phyloP scores from a whole-genome alignment of 371 early-diverging fungal genomes.

The Mucor mucedo region DNA sequence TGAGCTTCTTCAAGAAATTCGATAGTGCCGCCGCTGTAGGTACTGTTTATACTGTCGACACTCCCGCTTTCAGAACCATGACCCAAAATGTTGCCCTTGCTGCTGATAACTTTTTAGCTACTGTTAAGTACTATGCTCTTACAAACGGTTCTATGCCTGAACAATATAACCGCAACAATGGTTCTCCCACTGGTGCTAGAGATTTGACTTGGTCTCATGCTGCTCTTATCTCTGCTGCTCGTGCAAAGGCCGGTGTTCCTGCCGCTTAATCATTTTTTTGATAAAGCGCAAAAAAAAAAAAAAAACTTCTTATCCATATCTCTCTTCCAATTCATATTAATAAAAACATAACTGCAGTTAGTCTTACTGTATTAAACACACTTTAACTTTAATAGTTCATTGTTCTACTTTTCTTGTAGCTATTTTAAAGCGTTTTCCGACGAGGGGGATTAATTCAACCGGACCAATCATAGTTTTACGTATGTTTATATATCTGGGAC shows the following conservation, averaged over 20 bases:
- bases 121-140: constrained; percentile 52
- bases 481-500: too few relatives aligned
- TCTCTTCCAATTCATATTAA: too few relatives aligned
- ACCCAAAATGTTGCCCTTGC: constrained; percentile 36
- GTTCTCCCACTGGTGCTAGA: constrained; percentile 59
- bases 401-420: too few relatives aligned
- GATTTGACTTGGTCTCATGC: constrained; percentile 80
- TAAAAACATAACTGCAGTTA: too few relatives aligned
- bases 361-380: too few relatives aligned
- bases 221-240: constrained; percentile 51
- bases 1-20: constrained; percentile 42
- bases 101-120: constrained; percentile 59
- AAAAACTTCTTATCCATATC: too few relatives aligned
- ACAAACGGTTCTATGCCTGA: constrained; percentile 58
- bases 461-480: too few relatives aligned
- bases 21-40: constrained; percentile 33
- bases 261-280: constrained; percentile 12
- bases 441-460: too few relatives aligned
- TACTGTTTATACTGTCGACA: constrained; percentile 21
- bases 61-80: constrained; percentile 31
- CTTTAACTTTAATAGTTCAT: too few relatives aligned
- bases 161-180: constrained; percentile 57
- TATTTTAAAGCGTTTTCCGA: too few relatives aligned
- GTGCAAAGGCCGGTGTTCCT: constrained; percentile 33
- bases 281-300: too few relatives aligned